Percentiles rank a stretch among this genome's conserved stretches.
Conservation (phyloP, 1,284 basidiomycete species). For the Ganoderma resinaceum region DNA sequence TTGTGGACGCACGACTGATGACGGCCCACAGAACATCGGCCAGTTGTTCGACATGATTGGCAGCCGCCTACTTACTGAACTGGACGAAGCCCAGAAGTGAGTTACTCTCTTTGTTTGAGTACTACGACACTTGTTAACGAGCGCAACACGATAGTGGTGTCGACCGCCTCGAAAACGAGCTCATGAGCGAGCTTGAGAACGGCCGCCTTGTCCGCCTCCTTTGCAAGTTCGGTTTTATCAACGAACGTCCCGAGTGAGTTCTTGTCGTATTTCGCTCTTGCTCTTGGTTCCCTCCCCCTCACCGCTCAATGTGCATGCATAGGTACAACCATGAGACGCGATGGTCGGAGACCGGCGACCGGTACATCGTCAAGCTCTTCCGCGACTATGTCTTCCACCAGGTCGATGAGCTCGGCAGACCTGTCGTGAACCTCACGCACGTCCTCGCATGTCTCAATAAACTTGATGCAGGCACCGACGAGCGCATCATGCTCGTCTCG, state of each 20-base stretch:
- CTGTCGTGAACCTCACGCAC: slow-evolving; percentile 90
- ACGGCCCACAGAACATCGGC: slow-evolving; percentile 67
- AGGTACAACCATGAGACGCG: slow-evolving; percentile 95
- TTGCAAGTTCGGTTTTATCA: slow-evolving; percentile 97
- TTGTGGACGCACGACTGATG: slow-evolving; percentile 17
- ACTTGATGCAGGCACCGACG: slow-evolving; percentile 93
- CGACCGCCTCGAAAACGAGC: slow-evolving; percentile 86
- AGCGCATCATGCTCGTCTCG: slow-evolving; percentile 93
- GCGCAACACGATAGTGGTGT: slow-evolving; percentile 58
- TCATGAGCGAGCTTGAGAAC: slow-evolving; percentile 95
- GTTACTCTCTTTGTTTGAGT: slow-evolving; percentile 33
- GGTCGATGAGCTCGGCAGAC: slow-evolving; percentile 89
- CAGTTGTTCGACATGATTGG: slow-evolving; percentile 85
- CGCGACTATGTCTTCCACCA: slow-evolving; percentile 99
- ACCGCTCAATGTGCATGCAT: background rate
- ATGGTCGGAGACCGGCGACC: slow-evolving; percentile 98
- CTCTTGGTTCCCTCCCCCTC: background rate
- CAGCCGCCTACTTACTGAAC: slow-evolving; percentile 77
- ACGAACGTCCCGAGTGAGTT: slow-evolving; percentile 94
- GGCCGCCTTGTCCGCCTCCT: slow-evolving; percentile 91
- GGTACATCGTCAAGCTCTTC: slow-evolving; percentile 98
- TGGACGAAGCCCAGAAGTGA: slow-evolving; percentile 85
- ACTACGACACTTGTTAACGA: background rate
- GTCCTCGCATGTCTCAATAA: slow-evolving; percentile 94
- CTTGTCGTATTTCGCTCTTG: background rate